Conservation (phyloP, 352 stramenopile genomes). For the Elongisporangium senticosum region DNA sequence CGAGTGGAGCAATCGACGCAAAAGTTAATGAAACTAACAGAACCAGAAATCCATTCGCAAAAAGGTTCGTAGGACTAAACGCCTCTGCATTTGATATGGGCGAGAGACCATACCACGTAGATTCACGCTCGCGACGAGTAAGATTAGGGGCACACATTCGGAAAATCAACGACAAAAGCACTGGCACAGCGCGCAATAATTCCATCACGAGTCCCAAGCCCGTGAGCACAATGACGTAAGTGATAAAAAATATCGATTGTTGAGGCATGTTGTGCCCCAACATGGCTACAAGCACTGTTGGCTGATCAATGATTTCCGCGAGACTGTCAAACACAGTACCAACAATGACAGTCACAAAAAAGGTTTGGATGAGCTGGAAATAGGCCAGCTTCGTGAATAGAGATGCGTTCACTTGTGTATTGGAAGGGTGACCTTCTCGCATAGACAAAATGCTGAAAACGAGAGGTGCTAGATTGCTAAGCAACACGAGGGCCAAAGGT, state of each 20-base stretch:
- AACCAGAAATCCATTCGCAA: conserved; percentile 68
- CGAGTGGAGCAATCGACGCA: conserved; percentile 62
- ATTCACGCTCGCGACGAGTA: conserved; percentile 33
- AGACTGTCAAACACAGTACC: conserved; percentile 60
- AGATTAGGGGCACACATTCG: conserved; percentile 43
- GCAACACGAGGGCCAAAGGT: conserved; percentile 55
- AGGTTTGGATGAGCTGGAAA: conserved; percentile 80
- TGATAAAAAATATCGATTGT: conserved; percentile 80
- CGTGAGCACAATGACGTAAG: conserved; percentile 71
- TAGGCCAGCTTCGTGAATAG: conserved; percentile 73
- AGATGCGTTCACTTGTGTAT: conserved; percentile 58
- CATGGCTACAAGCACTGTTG: conserved; percentile 59
- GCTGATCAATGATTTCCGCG: conserved; percentile 55
- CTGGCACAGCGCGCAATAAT: conserved; percentile 47
- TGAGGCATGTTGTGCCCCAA: conserved; percentile 63
- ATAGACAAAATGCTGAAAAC: conserved; percentile 64
- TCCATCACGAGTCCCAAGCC: conserved; percentile 56
- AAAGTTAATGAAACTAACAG: conserved; percentile 74
- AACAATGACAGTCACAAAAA: conserved; percentile 69
- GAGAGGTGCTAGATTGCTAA: conserved; percentile 63
- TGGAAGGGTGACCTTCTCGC: conserved; percentile 60
- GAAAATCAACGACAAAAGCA: conserved; percentile 41
- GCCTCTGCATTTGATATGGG: conserved; percentile 43
- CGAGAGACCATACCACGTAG: conserved; percentile 47
- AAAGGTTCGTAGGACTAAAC: conserved; percentile 48